Conservation (phyloP, 2,329 filamentous ascomycete genomes). For the Dothistroma pini region DNA sequence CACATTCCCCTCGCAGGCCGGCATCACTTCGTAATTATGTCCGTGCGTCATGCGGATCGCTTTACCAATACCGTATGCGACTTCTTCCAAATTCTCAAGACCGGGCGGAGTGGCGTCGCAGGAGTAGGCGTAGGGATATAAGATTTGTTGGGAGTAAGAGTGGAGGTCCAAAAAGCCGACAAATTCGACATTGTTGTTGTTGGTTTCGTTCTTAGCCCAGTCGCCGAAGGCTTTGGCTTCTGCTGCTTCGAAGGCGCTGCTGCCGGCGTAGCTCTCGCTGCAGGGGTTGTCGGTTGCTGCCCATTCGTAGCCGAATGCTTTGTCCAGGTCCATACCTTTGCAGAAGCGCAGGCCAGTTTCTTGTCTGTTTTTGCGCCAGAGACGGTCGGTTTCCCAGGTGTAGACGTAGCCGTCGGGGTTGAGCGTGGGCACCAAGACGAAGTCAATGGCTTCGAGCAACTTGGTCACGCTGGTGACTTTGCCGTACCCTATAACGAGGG, state of each 20-base stretch:
- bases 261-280: constrained; percentile 84
- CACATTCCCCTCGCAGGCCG: constrained; percentile 81
- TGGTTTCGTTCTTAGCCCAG: constrained; percentile 79
- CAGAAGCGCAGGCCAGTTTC: constrained; percentile 79
- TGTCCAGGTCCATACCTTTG: constrained; percentile 83
- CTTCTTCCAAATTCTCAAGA: constrained; percentile 85
- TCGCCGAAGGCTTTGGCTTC: constrained; percentile 72
- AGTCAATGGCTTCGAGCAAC: constrained; percentile 78
- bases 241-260: constrained; percentile 74
- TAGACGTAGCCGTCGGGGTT: constrained; percentile 96
- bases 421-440: constrained; percentile 80
- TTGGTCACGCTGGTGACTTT: constrained; percentile 67
- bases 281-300: constrained; percentile 75
- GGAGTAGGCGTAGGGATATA: constrained; percentile 88
- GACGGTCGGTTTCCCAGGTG: constrained; percentile 82
- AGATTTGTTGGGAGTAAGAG: constrained; percentile 89
- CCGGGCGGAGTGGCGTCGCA: constrained; percentile 76
- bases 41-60: constrained; percentile 75
- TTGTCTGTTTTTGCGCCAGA: constrained; percentile 95
- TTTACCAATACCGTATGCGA: constrained; percentile 83
- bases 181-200: constrained; percentile 67
- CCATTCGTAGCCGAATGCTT: constrained; percentile 82
- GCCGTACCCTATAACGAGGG: constrained; percentile 76
- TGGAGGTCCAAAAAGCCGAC: constrained; percentile 88
- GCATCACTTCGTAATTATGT: constrained; percentile 57